Evolutionary conservation across 345 rosid species (phyloP).

Genomic region (Syzygium grande): DNA sequence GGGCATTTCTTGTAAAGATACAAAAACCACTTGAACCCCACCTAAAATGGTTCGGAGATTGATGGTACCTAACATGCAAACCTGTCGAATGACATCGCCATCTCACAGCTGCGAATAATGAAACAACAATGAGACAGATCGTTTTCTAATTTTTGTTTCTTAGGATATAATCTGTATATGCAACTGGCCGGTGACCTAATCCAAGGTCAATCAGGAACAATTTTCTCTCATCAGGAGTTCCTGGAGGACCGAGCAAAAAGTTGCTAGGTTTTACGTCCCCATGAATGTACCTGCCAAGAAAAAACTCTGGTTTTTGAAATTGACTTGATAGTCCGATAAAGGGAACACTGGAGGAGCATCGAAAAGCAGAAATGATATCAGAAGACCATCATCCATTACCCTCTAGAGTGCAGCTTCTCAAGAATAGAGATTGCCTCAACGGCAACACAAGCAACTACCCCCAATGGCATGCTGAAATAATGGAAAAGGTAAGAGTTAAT

Average conservation of each 20-base stretch:
- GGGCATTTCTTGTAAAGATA: neutral
- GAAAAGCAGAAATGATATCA: neutral
- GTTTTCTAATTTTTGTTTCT: neutral
- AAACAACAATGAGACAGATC: neutral
- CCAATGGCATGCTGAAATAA: conserved; percentile 59
- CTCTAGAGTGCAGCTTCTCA: conserved; percentile 85
- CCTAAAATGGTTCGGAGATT: neutral
- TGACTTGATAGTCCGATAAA: neutral
- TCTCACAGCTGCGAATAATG: neutral
- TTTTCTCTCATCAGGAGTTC: neutral
- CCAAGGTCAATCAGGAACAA: conserved; percentile 5
- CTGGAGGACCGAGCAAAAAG: conserved; percentile 4
- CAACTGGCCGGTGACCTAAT: neutral
- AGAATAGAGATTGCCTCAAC: conserved; percentile 88
- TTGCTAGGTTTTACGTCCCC: conserved; percentile 1
- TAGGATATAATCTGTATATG: neutral
- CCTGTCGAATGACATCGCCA: neutral
- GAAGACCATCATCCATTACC: conserved; percentile 24
- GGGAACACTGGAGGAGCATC: neutral
- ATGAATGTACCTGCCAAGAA: conserved; percentile 3
- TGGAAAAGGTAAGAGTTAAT: neutral
- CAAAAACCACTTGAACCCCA: neutral
- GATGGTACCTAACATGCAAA: neutral
- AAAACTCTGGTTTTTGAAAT: neutral
- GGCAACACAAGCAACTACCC: conserved; percentile 91